Evolutionary conservation across 371 early-diverging fungal species (phyloP), one percentile per base, ranked within the genome.

Genomic region (Mortierella sp.): DNA sequence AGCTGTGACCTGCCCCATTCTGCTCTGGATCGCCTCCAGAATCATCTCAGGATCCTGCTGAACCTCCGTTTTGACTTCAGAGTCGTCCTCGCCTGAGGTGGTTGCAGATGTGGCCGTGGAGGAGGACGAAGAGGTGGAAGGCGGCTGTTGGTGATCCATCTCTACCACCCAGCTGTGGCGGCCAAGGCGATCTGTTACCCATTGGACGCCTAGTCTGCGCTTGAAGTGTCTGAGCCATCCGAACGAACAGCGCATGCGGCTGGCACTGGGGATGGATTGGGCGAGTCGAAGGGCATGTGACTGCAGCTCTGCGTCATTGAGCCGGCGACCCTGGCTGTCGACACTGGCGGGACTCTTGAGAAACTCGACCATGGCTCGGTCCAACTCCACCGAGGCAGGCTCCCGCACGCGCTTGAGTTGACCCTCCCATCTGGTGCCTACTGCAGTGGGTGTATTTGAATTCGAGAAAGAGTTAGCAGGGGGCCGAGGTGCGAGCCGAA

Each of bases 151-250:
- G 15, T 55, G 73, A 34, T 73, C 73, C 62, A 67, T 67, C 60
- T 73, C 73, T 24, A 73, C 63, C 54, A 67, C 62, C 73, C 73
- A 73, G 24, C 64, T 52, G 39, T 73, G 53, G 23, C 50, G 58
- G n/a, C 73, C 73, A 7, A 67, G 56, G 17, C 59, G 54, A 34
- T 73, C 73, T 1, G 73, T 68, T 15, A 67, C 68, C 73, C 73
- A 73, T 19, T 73, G 73, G 11, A 73, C 68, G 26, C 73, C 73
- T 6, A 73, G 60, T 12, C 73, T 53, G 7, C 73, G 47, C 64
- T 73, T 73, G 68, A 73, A 73, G 54, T 73, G 73, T 23, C 73
- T 52, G n/a, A 73, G 60, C 73, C 73, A 73, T 4, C 73, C 73
- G 46, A 73, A 73, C 23, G 73, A 73, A 48, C 73, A 73, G 26